Conservation (phyloP, 176 grass and related monocot species). For the Juncus effusus region DNA sequence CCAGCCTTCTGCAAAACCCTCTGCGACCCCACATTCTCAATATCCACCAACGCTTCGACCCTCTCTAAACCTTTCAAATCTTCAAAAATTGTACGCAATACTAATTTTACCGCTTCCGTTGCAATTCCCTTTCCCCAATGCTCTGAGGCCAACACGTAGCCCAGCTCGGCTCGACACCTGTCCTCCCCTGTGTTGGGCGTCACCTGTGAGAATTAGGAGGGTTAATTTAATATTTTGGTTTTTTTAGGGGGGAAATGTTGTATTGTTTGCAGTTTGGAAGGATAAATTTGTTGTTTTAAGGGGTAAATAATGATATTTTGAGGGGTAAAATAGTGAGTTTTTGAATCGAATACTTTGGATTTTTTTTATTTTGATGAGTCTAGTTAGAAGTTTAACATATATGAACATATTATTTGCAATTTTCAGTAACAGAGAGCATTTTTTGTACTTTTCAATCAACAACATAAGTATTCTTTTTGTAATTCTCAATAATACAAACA, state of each 20-base stretch:
- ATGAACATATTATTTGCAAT: too few species aligned
- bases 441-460: too few species aligned
- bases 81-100: constrained; percentile 26
- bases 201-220: constrained; percentile 1
- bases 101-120: constrained; percentile 47
- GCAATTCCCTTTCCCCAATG: constrained; percentile 62
- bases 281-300: too few species aligned
- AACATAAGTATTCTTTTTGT: too few species aligned
- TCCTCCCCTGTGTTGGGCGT: constrained; percentile 26
- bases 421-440: too few species aligned
- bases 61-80: constrained; percentile 54
- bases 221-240: neutral
- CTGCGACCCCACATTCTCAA: constrained; percentile 55
- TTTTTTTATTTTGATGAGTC: too few species aligned
- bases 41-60: constrained; percentile 65
- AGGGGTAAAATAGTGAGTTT: too few species aligned
- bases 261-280: too few species aligned
- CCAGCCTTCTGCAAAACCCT: constrained; percentile 83
- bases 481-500: too few species aligned
- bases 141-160: constrained; percentile 56
- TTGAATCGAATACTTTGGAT: too few species aligned
- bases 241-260: neutral
- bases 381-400: too few species aligned
- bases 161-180: constrained; percentile 49
- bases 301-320: too few species aligned